Percentiles rank a stretch among this genome's conserved stretches.
phyloP scores from a whole-genome alignment of 2,329 filamentous ascomycete genomes.

The Cryphonectria carpinicola region DNA sequence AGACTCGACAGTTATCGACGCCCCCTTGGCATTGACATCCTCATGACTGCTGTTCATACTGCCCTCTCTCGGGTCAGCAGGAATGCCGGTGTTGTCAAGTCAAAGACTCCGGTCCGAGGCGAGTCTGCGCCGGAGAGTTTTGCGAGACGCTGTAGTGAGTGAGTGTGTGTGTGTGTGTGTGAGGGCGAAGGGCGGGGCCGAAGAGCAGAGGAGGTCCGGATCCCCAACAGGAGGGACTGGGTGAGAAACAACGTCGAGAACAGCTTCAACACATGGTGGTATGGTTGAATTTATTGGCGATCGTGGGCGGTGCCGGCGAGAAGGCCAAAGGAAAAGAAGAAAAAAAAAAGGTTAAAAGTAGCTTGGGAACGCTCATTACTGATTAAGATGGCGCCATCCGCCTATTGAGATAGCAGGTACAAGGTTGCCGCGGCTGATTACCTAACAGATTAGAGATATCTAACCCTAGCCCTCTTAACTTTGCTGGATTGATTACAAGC shows the following conservation, averaged over 20 bases:
- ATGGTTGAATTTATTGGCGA: neutral
- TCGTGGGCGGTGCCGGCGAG: neutral
- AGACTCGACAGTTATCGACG: constrained; percentile 17
- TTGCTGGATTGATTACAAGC: neutral
- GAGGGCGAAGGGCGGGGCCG: neutral
- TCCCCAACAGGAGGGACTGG: neutral
- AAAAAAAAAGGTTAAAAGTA: neutral
- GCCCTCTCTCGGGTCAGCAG: neutral
- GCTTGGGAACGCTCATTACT: neutral
- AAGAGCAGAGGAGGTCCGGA: neutral
- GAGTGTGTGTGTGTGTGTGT: neutral
- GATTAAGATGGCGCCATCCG: constrained; percentile 9
- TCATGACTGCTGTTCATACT: constrained; percentile 22
- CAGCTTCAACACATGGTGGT: neutral
- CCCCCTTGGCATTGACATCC: constrained; percentile 13
- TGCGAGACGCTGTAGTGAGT: neutral
- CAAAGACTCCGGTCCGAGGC: neutral
- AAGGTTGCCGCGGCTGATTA: neutral
- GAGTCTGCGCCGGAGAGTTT: neutral
- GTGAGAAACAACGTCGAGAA: neutral
- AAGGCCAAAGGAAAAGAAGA: neutral
- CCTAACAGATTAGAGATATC: neutral
- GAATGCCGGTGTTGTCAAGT: neutral
- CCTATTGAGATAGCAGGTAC: constrained; percentile 9
- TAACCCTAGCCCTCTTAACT: neutral